These are phyloP conservation scores for Mycena capillaripes DNA, from an alignment of 768 basidiomycete species.

Conservation along the genomic window DNA sequence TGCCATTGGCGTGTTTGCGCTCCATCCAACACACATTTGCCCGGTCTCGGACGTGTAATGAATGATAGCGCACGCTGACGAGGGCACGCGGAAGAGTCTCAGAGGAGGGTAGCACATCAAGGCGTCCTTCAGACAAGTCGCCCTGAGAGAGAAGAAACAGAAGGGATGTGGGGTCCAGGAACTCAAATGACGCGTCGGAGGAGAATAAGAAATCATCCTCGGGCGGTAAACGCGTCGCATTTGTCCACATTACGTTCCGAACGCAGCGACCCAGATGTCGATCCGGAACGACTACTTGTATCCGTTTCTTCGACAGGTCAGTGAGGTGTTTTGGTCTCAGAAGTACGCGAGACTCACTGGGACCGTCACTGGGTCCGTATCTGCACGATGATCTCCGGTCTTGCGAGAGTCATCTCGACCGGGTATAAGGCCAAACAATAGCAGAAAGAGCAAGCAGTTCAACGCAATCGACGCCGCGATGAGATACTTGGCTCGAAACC, in stretches of 20 bases:
- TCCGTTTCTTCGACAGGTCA: neutral
- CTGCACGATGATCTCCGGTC: neutral
- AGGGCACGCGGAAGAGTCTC: slow-evolving; percentile 32
- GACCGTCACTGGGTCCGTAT: neutral
- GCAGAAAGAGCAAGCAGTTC: slow-evolving; percentile 28
- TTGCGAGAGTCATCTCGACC: neutral
- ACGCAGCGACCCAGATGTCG: slow-evolving; percentile 28
- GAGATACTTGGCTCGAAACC: slow-evolving; percentile 14
- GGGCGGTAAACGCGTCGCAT: slow-evolving; percentile 10
- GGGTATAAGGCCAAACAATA: slow-evolving; percentile 8
- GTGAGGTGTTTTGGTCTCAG: neutral
- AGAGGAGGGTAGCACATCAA: slow-evolving; percentile 33
- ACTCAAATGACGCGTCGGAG: slow-evolving; percentile 39
- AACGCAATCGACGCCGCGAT: slow-evolving; percentile 18
- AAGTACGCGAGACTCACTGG: neutral
- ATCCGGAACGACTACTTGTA: slow-evolving; percentile 22
- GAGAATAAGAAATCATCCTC: slow-evolving; percentile 12
- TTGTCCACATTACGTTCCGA: slow-evolving; percentile 28
- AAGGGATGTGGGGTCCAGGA: slow-evolving; percentile 45
- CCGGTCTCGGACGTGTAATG: slow-evolving; percentile 33
- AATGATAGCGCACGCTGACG: slow-evolving; percentile 22
- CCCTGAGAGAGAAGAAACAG: slow-evolving; percentile 54
- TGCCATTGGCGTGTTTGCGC: slow-evolving; percentile 41
- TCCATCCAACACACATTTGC: slow-evolving; percentile 48
- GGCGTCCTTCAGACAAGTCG: slow-evolving; percentile 34